Evolutionary conservation across 495 filamentous ascomycete genomes (phyloP), one percentile per base, ranked within the genome.

Genomic region (Penicillium cinerascens): DNA sequence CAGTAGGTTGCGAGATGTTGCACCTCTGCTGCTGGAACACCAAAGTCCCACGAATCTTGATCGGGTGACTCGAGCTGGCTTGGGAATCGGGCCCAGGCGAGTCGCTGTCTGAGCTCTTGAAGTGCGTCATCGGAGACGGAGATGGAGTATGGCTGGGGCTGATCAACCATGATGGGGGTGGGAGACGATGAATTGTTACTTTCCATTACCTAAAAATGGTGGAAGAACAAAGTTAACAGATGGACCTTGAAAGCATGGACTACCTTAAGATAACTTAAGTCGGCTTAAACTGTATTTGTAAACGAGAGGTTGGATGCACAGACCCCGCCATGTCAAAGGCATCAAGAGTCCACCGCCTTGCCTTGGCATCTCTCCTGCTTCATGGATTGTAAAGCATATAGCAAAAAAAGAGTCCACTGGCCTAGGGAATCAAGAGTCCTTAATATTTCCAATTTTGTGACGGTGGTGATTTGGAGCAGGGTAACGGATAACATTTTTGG

Each of bases 11-110:
- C 48, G 33, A 78, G 60, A 16, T 69, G 54, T 41, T 68, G 66
- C 15, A 78, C 44, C 20, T 76, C 75, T 2, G 58, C 63, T 10
- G 64, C 54, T 3, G 74, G 72, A n/a, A 65, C 65, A 4, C 74
- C 74, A 45, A 66, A 67, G 33, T 69, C 60, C 70, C 70, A 72
- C 5, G 42, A 51, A 36, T 66, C 60, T 23, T 64, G 49, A 1
- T 80, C 69, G 4, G 62, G 33, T 18, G 72, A 65, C 47, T 74
- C 73, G 4, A 66, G 47, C 22, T 66, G 63, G 16, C 72, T 64
- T 35, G 76, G 65, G 10, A 75, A 68, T 17, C 62, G 68, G 13
- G 71, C 52, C 21, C 60, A 40, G 25, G 66, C 51, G 11, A 78
- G 67, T 29, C 74, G 73, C 43, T 71, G 59, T 27, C 66, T 58